Base-by-base conservation (phyloP, 2,329 filamentous ascomycete genomes). In the Diaporthe vaccinii region DNA sequence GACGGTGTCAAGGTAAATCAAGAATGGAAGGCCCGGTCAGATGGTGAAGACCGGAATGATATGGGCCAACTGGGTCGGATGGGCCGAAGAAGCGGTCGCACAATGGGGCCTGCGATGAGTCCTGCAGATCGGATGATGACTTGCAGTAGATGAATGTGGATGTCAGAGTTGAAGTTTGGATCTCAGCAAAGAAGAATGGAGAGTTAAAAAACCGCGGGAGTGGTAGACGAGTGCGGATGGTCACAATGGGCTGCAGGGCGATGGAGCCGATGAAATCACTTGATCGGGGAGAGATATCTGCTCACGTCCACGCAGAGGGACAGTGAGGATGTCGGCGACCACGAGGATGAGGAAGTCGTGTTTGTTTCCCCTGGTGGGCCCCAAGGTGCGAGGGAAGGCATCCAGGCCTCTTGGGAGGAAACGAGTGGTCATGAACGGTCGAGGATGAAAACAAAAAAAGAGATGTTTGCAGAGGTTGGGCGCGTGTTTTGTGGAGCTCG, bases 401-500 rank as follows among this genome's bases (percentile, higher is more conserved):
- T 65, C 46, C 49, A 61, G 46, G 71, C 59, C 31, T 62, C 46
- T 69, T n/a, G 58, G 51, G 58, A 53, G 46, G 71, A 34, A 62
- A 73, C 61, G 71, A 73, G 49, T 65, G 71, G 71, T 25, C 71
- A 55, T 65, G 51, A 55, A 65, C 36, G 58, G 61, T 73, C 71
- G 58, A 73, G 71, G 58, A 25, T 65, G 71, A 55, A 73, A 65
- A 55, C 51, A 44, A 55, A 59, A 62, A 65, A 51, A 73, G 49
- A 44, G 49, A 41, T 69, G 65, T 51, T 73, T 73, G 44, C 68
- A 71, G 49, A 73, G 71, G 71, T 65, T 65, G 46, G 71, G 71
- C 71, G 71, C 71, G 36, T 73, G 58, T 57, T 55, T 55, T 73
- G 71, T 73, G 71, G 71, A 57, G 49, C 71, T 73, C 9, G 46